Percentiles rank a stretch among this genome's conserved stretches.
These are phyloP conservation scores for Exophiala alcalophila DNA, from an alignment of 2,329 filamentous ascomycete genomes.

Conservation along the genomic window DNA sequence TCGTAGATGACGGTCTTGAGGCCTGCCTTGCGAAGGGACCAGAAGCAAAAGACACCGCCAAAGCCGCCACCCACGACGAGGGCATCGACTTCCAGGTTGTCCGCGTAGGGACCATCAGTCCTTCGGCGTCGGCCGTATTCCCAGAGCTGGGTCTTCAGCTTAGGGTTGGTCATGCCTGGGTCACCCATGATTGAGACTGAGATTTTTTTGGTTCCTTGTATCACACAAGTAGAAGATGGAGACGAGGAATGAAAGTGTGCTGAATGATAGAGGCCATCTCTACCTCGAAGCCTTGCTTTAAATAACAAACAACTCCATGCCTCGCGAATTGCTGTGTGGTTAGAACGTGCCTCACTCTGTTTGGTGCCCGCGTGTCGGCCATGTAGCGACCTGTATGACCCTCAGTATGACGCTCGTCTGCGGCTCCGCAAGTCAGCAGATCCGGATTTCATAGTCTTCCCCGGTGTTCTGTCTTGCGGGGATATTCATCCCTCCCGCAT, in stretches of 20 bases:
- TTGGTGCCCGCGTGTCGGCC: constrained; percentile 13
- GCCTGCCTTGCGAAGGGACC: constrained; percentile 52
- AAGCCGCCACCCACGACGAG: constrained; percentile 35
- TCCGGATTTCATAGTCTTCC: too few species aligned
- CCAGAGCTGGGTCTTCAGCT: constrained; percentile 27
- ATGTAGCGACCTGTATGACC: constrained; percentile 2
- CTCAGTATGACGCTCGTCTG: constrained; percentile 1
- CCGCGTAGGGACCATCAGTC: constrained; percentile 33
- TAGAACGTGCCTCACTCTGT: constrained; percentile 3
- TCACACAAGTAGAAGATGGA: constrained; percentile 3
- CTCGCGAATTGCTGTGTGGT: neutral
- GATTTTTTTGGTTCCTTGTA: neutral
- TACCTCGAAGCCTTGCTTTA: constrained; percentile 1
- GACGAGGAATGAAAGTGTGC: constrained; percentile 5
- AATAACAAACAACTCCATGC: neutral
- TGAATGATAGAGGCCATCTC: constrained; percentile 3
- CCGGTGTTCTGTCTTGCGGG: neutral
- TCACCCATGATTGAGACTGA: constrained; percentile 16
- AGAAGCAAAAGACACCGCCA: constrained; percentile 51
- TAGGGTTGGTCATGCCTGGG: constrained; percentile 18
- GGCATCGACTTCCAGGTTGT: constrained; percentile 32
- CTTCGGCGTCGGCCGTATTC: constrained; percentile 30
- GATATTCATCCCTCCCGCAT: neutral
- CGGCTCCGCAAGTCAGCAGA: constrained; percentile 10
- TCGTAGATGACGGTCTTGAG: constrained; percentile 52